Conservation (phyloP, 345 rosid genomes). For the Sisymbrium irio region DNA sequence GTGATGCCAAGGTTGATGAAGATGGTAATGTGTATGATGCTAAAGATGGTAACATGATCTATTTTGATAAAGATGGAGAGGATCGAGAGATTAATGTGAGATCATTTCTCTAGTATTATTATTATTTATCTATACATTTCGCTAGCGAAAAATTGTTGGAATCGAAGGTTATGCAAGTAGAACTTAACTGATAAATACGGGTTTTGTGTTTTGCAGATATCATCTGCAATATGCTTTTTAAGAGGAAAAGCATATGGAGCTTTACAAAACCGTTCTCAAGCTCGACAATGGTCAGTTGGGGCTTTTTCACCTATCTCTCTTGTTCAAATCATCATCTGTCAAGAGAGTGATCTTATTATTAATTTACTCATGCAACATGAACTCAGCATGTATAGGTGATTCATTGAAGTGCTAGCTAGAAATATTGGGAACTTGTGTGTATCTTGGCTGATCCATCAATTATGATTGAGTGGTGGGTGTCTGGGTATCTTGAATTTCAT, state of each 20-base stretch:
- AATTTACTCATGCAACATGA: background rate
- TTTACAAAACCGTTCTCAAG: slow-evolving; percentile 82
- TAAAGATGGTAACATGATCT: slow-evolving; percentile 58
- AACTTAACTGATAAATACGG: background rate
- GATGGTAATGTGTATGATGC: slow-evolving; percentile 70
- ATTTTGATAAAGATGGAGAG: slow-evolving; percentile 88
- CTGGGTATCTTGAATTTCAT: slow-evolving; percentile 1
- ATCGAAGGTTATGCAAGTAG: background rate
- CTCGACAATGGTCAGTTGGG: slow-evolving; percentile 70
- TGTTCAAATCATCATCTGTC: background rate
- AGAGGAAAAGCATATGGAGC: slow-evolving; percentile 96
- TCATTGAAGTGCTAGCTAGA: background rate
- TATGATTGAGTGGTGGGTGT: background rate
- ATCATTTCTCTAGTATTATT: background rate
- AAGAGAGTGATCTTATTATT: background rate
- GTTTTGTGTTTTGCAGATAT: slow-evolving; percentile 46
- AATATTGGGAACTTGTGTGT: background rate
- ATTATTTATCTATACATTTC: background rate
- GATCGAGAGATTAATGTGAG: slow-evolving; percentile 92
- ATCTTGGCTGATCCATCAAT: background rate
- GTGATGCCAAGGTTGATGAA: slow-evolving; percentile 89
- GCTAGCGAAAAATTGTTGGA: background rate
- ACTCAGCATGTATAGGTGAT: background rate
- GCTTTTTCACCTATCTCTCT: background rate
- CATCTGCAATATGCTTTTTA: slow-evolving; percentile 89